Evolutionary conservation across 2,329 filamentous ascomycete species (phyloP).

Genomic region (Magnaporthales sp.): DNA sequence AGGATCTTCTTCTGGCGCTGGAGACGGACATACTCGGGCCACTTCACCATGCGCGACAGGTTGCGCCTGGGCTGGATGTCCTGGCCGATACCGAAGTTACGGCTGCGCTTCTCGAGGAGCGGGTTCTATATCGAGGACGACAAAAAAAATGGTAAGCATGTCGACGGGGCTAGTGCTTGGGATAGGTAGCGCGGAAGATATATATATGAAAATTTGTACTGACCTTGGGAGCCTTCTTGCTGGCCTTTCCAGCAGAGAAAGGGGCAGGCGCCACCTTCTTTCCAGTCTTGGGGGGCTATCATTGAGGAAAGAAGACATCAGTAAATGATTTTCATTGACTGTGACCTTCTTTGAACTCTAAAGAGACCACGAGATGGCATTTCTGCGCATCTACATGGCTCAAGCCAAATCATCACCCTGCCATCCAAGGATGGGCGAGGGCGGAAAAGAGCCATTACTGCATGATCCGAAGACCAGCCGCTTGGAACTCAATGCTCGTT

Average conservation of each 20-base stretch:
- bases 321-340: conserved; percentile 70
- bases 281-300: conserved; percentile 97
- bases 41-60: conserved; percentile 97
- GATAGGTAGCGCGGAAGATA: not conserved
- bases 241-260: conserved; percentile 90
- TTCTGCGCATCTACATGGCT: conserved; percentile 42
- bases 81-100: conserved; percentile 98
- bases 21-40: conserved; percentile 98
- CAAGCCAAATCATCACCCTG: conserved; percentile 58
- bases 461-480: conserved; percentile 15
- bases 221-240: conserved; percentile 97
- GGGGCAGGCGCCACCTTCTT: conserved; percentile 98
- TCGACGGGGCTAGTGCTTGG: not conserved
- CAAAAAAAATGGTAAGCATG: conserved; percentile 3
- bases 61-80: conserved; percentile 97
- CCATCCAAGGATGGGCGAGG: conserved; percentile 29
- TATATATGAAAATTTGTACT: conserved; percentile 28
- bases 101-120: conserved; percentile 94
- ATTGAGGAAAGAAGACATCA: conserved; percentile 99
- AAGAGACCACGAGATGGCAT: conserved; percentile 57
- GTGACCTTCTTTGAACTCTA: conserved; percentile 82
- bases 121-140: conserved; percentile 63
- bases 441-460: conserved; percentile 23
- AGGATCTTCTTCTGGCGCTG: conserved; percentile 94
- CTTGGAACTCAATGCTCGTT: conserved; percentile 2